Evolutionary conservation across 2,329 filamentous ascomycete genomes (phyloP), one percentile per base, ranked within the genome.

Genomic region (Ophiostoma angusticollis): DNA sequence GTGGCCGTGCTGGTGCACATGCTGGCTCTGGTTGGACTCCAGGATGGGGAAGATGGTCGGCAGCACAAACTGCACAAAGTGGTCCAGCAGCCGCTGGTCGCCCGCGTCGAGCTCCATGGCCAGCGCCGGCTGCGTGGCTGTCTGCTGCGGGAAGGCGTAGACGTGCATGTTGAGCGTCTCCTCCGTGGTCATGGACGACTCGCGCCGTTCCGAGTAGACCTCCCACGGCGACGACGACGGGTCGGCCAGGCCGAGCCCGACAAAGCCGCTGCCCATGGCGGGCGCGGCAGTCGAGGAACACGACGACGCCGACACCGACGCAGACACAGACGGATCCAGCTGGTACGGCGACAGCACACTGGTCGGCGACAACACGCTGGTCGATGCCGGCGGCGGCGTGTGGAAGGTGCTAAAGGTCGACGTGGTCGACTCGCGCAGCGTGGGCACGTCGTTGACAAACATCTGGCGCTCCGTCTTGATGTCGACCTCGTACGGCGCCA

Each of bases 401-500:
- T 84, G 80, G 57, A 78, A 91, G n/a, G 84, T 87, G 70, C 80
- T 93, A 61, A 93, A 95, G 18, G 86, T 93, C 0, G 87, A 93
- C 27, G 86, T 79, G 23, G 84, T 84, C 11, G 86, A 93, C 60
- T 95, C 87, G 49, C 78, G 71, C 44, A 89, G 68, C 12, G 86
- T 82, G 5, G 84, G 85, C 40, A 94, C 72, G 55, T 95, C 84
- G 53, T 95, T 85, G 59, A 95, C 78, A 59, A 84, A 94, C 67
- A 93, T 86, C 51, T 95, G 85, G 47, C 84, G 74, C 64, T 95
- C 89, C 1, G 87, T 95, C 70, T 89, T 93, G 65, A 96, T 82
- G 58, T 95, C 89, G 45, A 95, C 79, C 60, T 95, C 89, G 57
- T 93, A 95, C 16, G 80, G 31, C 18, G 29, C 23, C 12, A 27